phyloP scores from a whole-genome alignment of 768 basidiomycete genomes.

The Rhodotorula babjevae region DNA sequence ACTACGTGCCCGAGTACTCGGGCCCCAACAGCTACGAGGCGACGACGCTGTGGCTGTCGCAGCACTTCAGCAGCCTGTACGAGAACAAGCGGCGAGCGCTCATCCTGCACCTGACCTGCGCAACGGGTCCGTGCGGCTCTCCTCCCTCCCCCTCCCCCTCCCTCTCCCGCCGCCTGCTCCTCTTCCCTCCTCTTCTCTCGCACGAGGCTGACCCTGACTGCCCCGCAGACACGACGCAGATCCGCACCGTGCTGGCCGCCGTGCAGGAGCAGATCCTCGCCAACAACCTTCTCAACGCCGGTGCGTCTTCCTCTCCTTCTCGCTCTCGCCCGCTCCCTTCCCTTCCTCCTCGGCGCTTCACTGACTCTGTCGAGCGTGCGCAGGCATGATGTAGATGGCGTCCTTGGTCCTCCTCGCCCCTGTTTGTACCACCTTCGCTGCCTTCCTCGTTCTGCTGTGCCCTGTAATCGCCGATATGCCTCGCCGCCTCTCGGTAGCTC shows the following conservation, averaged over 20 bases:
- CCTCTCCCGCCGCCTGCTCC: not conserved
- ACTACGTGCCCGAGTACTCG: slow-evolving; percentile 85
- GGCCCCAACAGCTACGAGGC: slow-evolving; percentile 81
- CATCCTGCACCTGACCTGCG: slow-evolving; percentile 44
- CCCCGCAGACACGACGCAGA: slow-evolving; percentile 32
- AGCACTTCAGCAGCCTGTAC: slow-evolving; percentile 81
- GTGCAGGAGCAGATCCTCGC: slow-evolving; percentile 42
- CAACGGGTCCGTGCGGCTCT: slow-evolving; percentile 7
- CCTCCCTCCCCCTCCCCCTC: not conserved
- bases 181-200: not conserved
- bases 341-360: not conserved
- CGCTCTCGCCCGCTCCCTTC: not conserved
- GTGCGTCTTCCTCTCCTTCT: not conserved
- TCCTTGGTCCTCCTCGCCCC: no score
- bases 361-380: no score
- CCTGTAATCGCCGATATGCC: no score
- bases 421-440: no score
- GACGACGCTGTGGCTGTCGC: slow-evolving; percentile 71
- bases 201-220: no score
- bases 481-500: no score
- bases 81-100: slow-evolving; percentile 61
- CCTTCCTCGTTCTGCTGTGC: no score
- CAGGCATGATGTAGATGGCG: not conserved
- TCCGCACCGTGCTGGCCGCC: slow-evolving; percentile 41
- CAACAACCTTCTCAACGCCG: slow-evolving; percentile 30